phyloP scores from a whole-genome alignment of 192 early-diverging fungal species.

The Coemansia sp. region DNA sequence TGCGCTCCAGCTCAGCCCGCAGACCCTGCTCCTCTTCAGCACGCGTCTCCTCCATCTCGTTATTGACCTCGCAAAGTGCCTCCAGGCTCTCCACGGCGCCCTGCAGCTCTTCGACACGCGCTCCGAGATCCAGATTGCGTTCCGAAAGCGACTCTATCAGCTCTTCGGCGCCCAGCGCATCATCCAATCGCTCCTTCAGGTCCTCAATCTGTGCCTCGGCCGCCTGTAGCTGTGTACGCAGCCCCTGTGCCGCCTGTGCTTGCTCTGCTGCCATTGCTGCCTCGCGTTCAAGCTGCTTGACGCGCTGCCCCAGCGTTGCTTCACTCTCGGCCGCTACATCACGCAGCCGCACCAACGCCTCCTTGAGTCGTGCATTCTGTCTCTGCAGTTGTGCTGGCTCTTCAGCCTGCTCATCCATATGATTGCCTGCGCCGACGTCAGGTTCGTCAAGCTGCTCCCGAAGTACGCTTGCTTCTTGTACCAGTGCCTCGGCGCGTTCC shows the following conservation, averaged over 20 bases:
- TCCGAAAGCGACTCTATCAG: conserved; percentile 80
- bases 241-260: conserved; percentile 44
- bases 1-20: conserved; percentile 73
- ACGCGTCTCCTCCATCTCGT: conserved; percentile 93
- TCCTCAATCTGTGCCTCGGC: conserved; percentile 82
- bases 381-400: conserved; percentile 61
- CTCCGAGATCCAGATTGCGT: conserved; percentile 77
- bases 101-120: conserved; percentile 74
- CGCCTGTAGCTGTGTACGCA: conserved; percentile 57
- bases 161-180: conserved; percentile 77
- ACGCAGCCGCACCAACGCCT: conserved; percentile 80
- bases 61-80: conserved; percentile 83
- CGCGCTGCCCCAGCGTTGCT: conserved; percentile 58
- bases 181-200: conserved; percentile 78
- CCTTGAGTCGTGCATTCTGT: conserved; percentile 87
- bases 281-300: conserved; percentile 76
- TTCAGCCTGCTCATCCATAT: neutral
- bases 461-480: conserved; percentile 67
- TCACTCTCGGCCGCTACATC: conserved; percentile 77
- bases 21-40: conserved; percentile 84
- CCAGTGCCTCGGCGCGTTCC: conserved; percentile 74
- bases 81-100: conserved; percentile 82
- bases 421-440: conserved; percentile 59
- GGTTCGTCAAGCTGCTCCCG: conserved; percentile 83
- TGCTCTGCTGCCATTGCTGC: conserved; percentile 58